Percentiles rank a stretch among this genome's conserved stretches.
phyloP scores from a whole-genome alignment of 2,329 filamentous ascomycete species.

The Macrophomina pseudophaseolina region DNA sequence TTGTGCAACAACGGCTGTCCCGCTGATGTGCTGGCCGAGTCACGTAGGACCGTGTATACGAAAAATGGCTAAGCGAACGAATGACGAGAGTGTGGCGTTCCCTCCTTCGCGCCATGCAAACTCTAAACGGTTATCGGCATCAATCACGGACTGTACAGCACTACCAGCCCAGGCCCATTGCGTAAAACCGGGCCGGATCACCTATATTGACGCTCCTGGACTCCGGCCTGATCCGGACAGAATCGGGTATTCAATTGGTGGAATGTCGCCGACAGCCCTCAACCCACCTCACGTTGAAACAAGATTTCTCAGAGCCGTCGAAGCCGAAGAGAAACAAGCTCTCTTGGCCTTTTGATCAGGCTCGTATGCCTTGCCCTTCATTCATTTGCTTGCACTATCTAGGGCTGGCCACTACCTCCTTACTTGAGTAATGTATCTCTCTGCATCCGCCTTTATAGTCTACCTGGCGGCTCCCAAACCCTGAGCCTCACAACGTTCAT shows the following conservation, averaged over 20 bases:
- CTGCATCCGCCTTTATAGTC: neutral
- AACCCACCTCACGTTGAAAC: neutral
- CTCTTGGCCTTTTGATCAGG: neutral
- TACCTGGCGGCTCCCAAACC: neutral
- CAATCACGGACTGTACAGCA: neutral
- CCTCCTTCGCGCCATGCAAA: neutral
- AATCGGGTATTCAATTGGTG: neutral
- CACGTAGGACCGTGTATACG: neutral
- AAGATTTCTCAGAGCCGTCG: neutral
- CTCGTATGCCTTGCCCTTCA: neutral
- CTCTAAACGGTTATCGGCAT: neutral
- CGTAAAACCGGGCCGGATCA: neutral
- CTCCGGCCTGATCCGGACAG: neutral
- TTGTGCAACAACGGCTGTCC: neutral
- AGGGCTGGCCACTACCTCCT: neutral
- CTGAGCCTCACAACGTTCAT: neutral
- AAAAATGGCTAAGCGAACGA: conserved; percentile 1
- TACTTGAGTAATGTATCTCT: neutral
- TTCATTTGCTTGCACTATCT: neutral
- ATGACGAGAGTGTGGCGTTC: neutral
- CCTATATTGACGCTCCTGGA: no score
- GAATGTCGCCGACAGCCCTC: neutral
- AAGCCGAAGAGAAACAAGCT: neutral
- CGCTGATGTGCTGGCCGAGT: neutral
- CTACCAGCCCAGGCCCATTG: neutral